Percentiles rank a stretch among this genome's conserved stretches.
Evolutionary conservation across 2,329 filamentous ascomycete species (phyloP).

Genomic region (Emergomyces orientalis): DNA sequence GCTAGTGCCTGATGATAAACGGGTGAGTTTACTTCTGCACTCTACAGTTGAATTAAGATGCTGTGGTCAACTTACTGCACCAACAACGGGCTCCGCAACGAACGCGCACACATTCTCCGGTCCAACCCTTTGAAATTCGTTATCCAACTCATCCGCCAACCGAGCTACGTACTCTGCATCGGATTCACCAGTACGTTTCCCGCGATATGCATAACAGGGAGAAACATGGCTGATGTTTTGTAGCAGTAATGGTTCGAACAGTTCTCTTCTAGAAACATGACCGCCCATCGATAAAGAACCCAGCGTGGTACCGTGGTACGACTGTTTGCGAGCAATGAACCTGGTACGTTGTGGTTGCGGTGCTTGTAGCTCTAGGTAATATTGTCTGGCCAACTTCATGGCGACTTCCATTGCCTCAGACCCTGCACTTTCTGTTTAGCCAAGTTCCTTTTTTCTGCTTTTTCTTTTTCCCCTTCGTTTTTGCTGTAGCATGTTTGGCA

Average conservation of each 20-base stretch:
- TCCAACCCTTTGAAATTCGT: constrained; percentile 55
- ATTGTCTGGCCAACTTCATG: constrained; percentile 59
- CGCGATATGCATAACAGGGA: constrained; percentile 58
- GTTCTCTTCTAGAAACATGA: constrained; percentile 49
- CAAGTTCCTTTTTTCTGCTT: not conserved
- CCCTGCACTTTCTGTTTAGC: constrained; percentile 31
- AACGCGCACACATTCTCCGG: constrained; percentile 61
- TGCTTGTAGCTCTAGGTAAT: constrained; percentile 48
- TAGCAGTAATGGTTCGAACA: constrained; percentile 53
- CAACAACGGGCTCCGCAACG: constrained; percentile 63
- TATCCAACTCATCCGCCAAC: constrained; percentile 56
- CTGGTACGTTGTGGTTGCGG: constrained; percentile 46
- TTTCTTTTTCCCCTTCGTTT: too few species aligned
- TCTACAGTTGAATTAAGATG: too few species aligned
- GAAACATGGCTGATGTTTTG: constrained; percentile 52
- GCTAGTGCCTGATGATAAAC: constrained; percentile 47
- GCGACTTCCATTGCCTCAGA: constrained; percentile 62
- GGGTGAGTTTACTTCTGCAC: not conserved
- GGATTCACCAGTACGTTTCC: constrained; percentile 43
- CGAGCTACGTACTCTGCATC: constrained; percentile 51
- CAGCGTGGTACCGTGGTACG: constrained; percentile 63
- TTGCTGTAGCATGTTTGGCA: too few species aligned
- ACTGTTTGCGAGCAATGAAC: constrained; percentile 56
- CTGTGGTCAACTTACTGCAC: constrained; percentile 45
- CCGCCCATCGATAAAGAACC: constrained; percentile 58